Evolutionary conservation across 2,329 filamentous ascomycete genomes (phyloP), one percentile per base, ranked within the genome.

Genomic region (Mariannaea elegans): DNA sequence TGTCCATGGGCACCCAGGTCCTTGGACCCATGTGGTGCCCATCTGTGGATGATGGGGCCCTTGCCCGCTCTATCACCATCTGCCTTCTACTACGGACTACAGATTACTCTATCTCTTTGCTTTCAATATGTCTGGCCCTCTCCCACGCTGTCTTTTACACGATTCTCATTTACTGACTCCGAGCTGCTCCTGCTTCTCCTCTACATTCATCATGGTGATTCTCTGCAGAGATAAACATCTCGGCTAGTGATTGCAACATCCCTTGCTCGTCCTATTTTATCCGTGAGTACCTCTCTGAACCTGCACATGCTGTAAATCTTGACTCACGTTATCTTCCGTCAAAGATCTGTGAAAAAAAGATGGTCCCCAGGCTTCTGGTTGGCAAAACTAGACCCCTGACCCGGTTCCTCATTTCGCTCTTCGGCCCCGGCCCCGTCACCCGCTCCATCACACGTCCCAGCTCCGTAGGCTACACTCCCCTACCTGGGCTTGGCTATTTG

Each of bases 351-450:
- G 24, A 9, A 9, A 27, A 27, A 27, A 27, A 9, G 9, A 27
- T 6, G 19, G 19, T 63, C 68, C 68, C 68, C 68, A 60, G 66
- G 63, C 62, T 63, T 63, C 42, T 65, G 68, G 68, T 70, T 70
- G 65, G 66, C 62, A 62, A 70, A 64, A 10, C 65, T 49, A 39
- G 45, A 55, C 66, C 61, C 68, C 63, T 68, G 51, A 64, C 58
- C 66, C 57, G 62, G 49, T 59, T 44, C 62, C 64, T 70, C 68
- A 70, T 70, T 71, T 70, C 68, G 68, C 62, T 71, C 66, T 68
- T 21, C 63, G 56, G 66, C 56, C 62, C 62, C 68, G 68, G 66
- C 68, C 66, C 68, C 68, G 58, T 71, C 63, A 67, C 63, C 68
- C 68, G 66, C 68, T 69, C 57, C 66, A 68, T 65, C 65, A 71